Conservation (phyloP, 108 stramenopile species). For the Nannochloropsis gaditana region DNA sequence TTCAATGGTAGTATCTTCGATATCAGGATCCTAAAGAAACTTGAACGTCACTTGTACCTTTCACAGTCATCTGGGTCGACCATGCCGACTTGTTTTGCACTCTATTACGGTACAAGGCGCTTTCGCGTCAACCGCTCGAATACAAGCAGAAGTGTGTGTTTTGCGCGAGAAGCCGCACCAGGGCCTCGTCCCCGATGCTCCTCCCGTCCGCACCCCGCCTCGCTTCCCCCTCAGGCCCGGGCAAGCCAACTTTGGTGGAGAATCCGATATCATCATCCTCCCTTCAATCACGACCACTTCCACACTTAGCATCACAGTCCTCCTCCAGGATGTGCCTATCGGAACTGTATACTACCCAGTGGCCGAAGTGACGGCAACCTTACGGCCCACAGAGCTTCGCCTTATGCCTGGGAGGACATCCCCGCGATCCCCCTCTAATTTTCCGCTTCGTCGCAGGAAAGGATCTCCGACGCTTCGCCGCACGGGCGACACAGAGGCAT, state of each 20-base stretch:
- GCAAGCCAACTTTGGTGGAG: background rate
- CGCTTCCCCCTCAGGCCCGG: background rate
- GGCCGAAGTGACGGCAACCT: background rate
- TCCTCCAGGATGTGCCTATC: background rate
- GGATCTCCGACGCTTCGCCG: too few relatives aligned
- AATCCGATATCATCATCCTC: slow-evolving; percentile 16
- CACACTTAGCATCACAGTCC: background rate
- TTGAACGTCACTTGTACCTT: background rate
- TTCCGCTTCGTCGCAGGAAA: too few relatives aligned
- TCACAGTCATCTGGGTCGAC: background rate
- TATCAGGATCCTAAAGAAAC: too few relatives aligned
- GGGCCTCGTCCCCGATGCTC: background rate
- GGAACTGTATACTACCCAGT: background rate
- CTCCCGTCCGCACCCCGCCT: background rate
- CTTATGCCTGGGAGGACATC: background rate
- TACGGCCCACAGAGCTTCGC: background rate
- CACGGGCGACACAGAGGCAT: too few relatives aligned
- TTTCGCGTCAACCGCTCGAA: background rate
- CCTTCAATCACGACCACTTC: background rate
- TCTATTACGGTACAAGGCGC: background rate
- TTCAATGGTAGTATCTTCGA: too few relatives aligned
- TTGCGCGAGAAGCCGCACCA: background rate
- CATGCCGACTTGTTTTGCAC: background rate
- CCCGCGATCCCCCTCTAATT: too few relatives aligned
- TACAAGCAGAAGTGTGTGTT: background rate